phyloP scores from a whole-genome alignment of 1,284 basidiomycete species.

The Paramarasmius palmivorus region DNA sequence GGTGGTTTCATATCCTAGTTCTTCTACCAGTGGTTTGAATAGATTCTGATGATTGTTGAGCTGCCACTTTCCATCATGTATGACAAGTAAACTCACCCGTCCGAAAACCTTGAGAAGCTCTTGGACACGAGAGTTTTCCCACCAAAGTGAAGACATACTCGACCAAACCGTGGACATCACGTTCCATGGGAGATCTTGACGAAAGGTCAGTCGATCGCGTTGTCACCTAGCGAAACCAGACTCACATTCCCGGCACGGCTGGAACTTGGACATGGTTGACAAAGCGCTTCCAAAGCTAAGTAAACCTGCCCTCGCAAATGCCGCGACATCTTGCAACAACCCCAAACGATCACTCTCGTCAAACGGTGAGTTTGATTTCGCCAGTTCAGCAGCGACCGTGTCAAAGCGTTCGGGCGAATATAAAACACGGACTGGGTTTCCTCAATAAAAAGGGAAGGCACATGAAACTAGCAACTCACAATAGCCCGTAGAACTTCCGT shows the following conservation, averaged over 20 bases:
- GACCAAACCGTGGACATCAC: slow-evolving; percentile 59
- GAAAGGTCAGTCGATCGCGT: too few relatives aligned
- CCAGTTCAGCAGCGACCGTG: slow-evolving; percentile 80
- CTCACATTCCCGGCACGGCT: slow-evolving; percentile 76
- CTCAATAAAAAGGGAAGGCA: slow-evolving; percentile 1
- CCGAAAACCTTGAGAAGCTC: slow-evolving; percentile 66
- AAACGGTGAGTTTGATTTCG: slow-evolving; percentile 66
- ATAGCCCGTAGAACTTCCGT: slow-evolving; percentile 87
- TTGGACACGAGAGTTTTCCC: slow-evolving; percentile 73
- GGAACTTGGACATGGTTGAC: slow-evolving; percentile 68
- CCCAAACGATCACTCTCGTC: slow-evolving; percentile 87
- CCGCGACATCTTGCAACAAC: slow-evolving; percentile 80
- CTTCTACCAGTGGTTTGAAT: slow-evolving; percentile 79
- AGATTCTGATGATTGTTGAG: slow-evolving; percentile 46
- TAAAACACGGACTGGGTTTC: slow-evolving; percentile 72
- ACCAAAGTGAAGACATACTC: slow-evolving; percentile 76
- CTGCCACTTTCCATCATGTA: slow-evolving; percentile 1
- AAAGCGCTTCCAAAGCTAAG: slow-evolving; percentile 77
- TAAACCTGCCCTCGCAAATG: slow-evolving; percentile 81
- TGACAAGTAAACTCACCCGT: slow-evolving; percentile 41
- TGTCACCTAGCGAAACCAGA: too few relatives aligned
- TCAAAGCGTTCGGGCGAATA: slow-evolving; percentile 83
- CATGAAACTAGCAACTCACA: slow-evolving; percentile 51
- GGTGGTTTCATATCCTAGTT: slow-evolving; percentile 79
- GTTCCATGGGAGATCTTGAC: slow-evolving; percentile 77